Percentiles rank a stretch among this genome's conserved stretches.
phyloP scores from a whole-genome alignment of 768 basidiomycete species.

The Chalciporus pseudorubinellus region DNA sequence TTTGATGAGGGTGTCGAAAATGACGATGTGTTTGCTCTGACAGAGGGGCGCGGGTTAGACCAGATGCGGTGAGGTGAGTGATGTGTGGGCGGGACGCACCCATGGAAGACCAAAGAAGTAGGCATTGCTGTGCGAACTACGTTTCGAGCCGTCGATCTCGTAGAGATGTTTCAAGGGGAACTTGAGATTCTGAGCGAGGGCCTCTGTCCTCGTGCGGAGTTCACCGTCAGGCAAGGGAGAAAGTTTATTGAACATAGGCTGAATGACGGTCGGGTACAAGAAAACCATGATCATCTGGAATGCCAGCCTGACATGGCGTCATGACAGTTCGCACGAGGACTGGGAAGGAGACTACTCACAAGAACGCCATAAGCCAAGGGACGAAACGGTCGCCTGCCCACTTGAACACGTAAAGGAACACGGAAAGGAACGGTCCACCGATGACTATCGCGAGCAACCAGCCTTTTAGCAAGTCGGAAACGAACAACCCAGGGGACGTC shows the following conservation, averaged over 20 bases:
- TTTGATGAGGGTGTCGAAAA: conserved; percentile 96
- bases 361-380: conserved; percentile 89
- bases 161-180: conserved; percentile 95
- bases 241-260: conserved; percentile 96
- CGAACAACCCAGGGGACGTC: conserved; percentile 72
- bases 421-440: conserved; percentile 82
- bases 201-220: conserved; percentile 73
- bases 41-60: background rate
- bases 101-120: conserved; percentile 98
- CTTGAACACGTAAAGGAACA: conserved; percentile 84
- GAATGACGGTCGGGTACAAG: conserved; percentile 82
- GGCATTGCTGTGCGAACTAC: conserved; percentile 94
- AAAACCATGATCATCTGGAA: conserved; percentile 86
- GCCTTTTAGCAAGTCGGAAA: conserved; percentile 77
- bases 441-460: conserved; percentile 69
- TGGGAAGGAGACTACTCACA: conserved; percentile 48
- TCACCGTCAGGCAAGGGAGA: conserved; percentile 80
- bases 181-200: conserved; percentile 72
- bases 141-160: conserved; percentile 96
- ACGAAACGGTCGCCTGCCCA: conserved; percentile 95
- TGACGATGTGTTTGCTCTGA: conserved; percentile 93
- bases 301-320: conserved; percentile 48
- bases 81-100: conserved; percentile 45
- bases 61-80: no score
- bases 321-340: background rate